These are phyloP conservation scores for Sporormia fimetaria DNA, from an alignment of 495 filamentous ascomycete genomes.

Conservation along the genomic window DNA sequence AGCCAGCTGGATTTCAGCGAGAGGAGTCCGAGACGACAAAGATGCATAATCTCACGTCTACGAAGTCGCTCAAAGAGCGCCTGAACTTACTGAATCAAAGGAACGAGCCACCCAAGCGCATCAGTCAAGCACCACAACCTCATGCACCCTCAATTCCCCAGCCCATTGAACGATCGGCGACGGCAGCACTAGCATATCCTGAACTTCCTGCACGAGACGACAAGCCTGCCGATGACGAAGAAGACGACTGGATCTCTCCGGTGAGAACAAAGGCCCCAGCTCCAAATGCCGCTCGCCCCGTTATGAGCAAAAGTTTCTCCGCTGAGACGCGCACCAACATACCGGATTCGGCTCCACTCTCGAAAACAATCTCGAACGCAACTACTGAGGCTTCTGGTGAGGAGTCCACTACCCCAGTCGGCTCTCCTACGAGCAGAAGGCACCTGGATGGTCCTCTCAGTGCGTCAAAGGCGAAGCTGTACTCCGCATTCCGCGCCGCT, in stretches of 20 bases:
- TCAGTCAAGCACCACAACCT: too few relatives aligned
- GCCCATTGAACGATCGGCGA: slow-evolving; percentile 12
- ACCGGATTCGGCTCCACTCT: background rate
- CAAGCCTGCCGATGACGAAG: slow-evolving; percentile 28
- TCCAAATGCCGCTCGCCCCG: slow-evolving; percentile 18
- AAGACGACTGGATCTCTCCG: slow-evolving; percentile 65
- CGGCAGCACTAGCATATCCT: slow-evolving; percentile 43
- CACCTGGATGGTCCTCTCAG: slow-evolving; percentile 69
- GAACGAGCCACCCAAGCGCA: slow-evolving; percentile 1
- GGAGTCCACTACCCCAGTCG: slow-evolving; percentile 52
- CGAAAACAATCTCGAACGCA: slow-evolving; percentile 52
- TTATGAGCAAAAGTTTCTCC: slow-evolving; percentile 45
- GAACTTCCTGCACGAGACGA: slow-evolving; percentile 37
- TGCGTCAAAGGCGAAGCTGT: slow-evolving; percentile 77
- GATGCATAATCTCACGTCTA: slow-evolving; percentile 76
- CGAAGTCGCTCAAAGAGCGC: slow-evolving; percentile 79
- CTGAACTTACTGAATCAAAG: slow-evolving; percentile 82
- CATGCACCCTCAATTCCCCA: slow-evolving; percentile 1
- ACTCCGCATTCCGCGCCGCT: slow-evolving; percentile 75
- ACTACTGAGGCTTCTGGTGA: slow-evolving; percentile 42
- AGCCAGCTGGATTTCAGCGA: slow-evolving; percentile 27
- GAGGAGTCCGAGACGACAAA: slow-evolving; percentile 39
- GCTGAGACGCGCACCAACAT: slow-evolving; percentile 36
- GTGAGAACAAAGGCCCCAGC: slow-evolving; percentile 20
- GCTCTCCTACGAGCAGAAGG: slow-evolving; percentile 52